Base-by-base conservation (phyloP, 1,284 basidiomycete genomes). In the Puccinia triticina region DNA sequence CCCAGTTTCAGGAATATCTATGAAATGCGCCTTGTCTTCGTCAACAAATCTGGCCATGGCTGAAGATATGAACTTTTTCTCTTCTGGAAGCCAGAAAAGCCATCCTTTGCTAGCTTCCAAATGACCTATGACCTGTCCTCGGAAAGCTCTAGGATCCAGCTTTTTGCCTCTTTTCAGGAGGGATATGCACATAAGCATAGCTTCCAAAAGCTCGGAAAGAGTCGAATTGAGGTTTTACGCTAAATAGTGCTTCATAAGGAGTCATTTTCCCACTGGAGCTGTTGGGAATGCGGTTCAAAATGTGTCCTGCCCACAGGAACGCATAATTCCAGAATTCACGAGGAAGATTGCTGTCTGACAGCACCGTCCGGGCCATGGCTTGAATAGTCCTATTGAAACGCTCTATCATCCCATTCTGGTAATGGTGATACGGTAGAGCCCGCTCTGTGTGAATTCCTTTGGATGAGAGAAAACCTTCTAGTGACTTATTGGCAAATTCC, bases 201-300 rank as follows among this genome's bases (percentile, higher is more conserved):
- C 23, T 32, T 1, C 78, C 69, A 72, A 73, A 81, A 0, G 34
- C 21, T 12, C 71, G 0, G 21, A 81, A 61, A 5, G 23, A 2
- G 11, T 81, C 57, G 23, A 21, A 29, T 5, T 73, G 32, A 37
- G 78, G 67, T 48, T 81, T 81, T 3, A 26, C 43, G 1, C 26
- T 14, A 2, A 74, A 34, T 1, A 74, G 23, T 12, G 43, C n/a
- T 40, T 81, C 78, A 23, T 29, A 26, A 29, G 78, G 67, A n/a
- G 57, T 81, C 7, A 26, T 10, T 16, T 43, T 10, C 0, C 67
- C 37, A 12, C 67, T 73, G 21, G 29, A 8, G 32, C 40, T 29
- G 37, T 81, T 81, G 4, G 69, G 78, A 4, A 66, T 23, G 18
- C 29, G 29, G 48, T 79, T 79, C 12, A 67, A 48, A 1, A 81